Base-by-base conservation (phyloP, 257 asterid genomes). In the Fraxinus anomala region DNA sequence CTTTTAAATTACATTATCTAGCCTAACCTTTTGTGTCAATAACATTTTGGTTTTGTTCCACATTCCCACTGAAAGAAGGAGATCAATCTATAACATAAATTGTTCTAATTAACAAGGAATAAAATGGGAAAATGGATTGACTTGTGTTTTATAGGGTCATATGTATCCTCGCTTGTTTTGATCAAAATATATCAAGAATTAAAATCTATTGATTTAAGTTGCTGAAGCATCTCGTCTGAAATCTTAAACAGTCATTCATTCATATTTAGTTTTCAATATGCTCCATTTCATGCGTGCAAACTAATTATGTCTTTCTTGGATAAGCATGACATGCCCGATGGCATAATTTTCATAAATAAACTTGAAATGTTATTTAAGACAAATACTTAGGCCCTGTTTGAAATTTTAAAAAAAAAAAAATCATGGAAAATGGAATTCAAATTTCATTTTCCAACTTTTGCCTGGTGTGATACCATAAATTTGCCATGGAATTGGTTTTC, bases 101-200 rank as follows among this genome's bases (percentile, higher is more conserved):
- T 61, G 79, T 65, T 74, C 67, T 72, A 39, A 28, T 37, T 31
- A 34, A 28, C 37, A 72, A 70, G 63, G 77, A 78, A 65, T 39
- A 70, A 61, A 70, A 70, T 75, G 65, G 71, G 78, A 70, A 33
- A 33, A 33, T 33, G 84, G 85, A 90, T 87, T 88, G 96, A 80
- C 76, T 74, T 68, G 47, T 12, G 65, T 16, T 54, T 54, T 19
- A 0, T 4, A 5, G 24, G 26, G 23, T n/a, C 26, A 54, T n/a
- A 51, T 16, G 19, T 54, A 54, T 54, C 23, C 17, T 17, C 6
- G 4, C 23, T 4, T 3, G 7, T 16, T 51, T 51, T 1, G n/a
- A 51, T 51, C 5, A 5, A 8, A 51, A 51, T 51, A 51, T 51
- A 51, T 51, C 23, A 19, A 19, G 61, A 51, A 51, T 17, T 0